Evolutionary conservation across 2,329 filamentous ascomycete species (phyloP), one percentile per base, ranked within the genome.

Genomic region (Colletotrichum echinochloae): DNA sequence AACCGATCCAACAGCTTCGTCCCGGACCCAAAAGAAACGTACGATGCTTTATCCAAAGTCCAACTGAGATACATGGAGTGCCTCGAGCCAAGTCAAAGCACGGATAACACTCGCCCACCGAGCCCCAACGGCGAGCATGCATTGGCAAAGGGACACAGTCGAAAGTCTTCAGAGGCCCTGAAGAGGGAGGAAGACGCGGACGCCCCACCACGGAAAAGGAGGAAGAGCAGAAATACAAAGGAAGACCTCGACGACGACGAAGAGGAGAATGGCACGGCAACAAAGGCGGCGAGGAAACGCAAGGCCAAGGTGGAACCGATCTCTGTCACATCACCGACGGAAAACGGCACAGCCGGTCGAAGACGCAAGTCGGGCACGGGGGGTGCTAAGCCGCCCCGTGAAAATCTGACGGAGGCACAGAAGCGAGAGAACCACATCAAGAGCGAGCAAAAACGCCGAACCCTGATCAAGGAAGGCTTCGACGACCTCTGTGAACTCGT

Each of bases 341-440:
- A 79, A 30, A 78, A 76, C 61, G 79, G 77, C 71, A 82, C 73
- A 1, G 60, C 77, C 1, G 79, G 80, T 18, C 87, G 87, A 75
- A 82, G 87, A 59, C 83, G 86, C 44, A 89, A 88, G 75, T 88
- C 87, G 1, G 78, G 77, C 8, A 81, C 77, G 48, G 78, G 74
- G 11, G 73, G 74, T 12, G 73, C 79, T 23, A 90, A 90, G 75
- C 68, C 82, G 2, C 77, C 84, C 3, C 82, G 92, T 33, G 91
- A 91, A 77, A 97, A 97, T 75, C 89, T 96, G 5, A 89, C 90
- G 0, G 92, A 95, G 74, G 90, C 92, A 71, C 92, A 96, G 80
- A 96, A 95, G 80, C 87, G 93, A 55, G 91, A 91, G 76, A 97
- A 97, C 74, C 94, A 97, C 77, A 96, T 97, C 73, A 86, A 91